Conservation (phyloP, 2,329 filamentous ascomycete genomes). For the Sphaerulina populicola region DNA sequence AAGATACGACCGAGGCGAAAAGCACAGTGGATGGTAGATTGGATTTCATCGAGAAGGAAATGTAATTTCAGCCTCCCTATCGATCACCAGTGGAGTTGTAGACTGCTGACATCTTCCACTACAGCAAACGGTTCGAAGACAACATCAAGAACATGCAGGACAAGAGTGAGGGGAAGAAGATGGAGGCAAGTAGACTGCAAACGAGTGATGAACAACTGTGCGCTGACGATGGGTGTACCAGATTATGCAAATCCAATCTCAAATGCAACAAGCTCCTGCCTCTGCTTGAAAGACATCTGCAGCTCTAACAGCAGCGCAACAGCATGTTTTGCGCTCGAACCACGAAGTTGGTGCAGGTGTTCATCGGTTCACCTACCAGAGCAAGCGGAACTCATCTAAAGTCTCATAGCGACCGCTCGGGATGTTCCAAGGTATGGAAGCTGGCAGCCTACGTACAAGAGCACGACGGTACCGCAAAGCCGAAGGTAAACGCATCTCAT, state of each 20-base stretch:
- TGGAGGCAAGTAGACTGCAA: slow-evolving; percentile 45
- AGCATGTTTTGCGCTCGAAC: too few relatives aligned
- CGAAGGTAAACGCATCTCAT: too few relatives aligned
- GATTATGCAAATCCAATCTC: slow-evolving; percentile 35
- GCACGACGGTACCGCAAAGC: too few relatives aligned
- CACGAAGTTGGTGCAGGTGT: too few relatives aligned
- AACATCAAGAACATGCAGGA: slow-evolving; percentile 58
- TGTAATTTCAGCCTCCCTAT: slow-evolving; percentile 49
- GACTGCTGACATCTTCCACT: not conserved
- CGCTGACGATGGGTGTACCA: not conserved
- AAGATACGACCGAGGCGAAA: slow-evolving; percentile 82
- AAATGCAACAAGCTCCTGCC: slow-evolving; percentile 31
- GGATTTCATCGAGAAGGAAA: slow-evolving; percentile 88
- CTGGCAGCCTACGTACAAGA: too few relatives aligned
- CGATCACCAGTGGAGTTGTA: not conserved
- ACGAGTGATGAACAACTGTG: not conserved
- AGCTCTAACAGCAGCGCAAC: too few relatives aligned
- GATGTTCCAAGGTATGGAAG: too few relatives aligned
- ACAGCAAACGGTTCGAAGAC: slow-evolving; percentile 57
- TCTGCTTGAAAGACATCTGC: not conserved
- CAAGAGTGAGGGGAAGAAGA: slow-evolving; percentile 56
- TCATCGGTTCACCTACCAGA: too few relatives aligned
- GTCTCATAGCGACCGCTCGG: too few relatives aligned
- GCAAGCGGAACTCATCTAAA: too few relatives aligned
- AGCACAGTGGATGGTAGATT: slow-evolving; percentile 83